phyloP scores from a whole-genome alignment of 306 rosid genomes.

The Carpinus viminea region DNA sequence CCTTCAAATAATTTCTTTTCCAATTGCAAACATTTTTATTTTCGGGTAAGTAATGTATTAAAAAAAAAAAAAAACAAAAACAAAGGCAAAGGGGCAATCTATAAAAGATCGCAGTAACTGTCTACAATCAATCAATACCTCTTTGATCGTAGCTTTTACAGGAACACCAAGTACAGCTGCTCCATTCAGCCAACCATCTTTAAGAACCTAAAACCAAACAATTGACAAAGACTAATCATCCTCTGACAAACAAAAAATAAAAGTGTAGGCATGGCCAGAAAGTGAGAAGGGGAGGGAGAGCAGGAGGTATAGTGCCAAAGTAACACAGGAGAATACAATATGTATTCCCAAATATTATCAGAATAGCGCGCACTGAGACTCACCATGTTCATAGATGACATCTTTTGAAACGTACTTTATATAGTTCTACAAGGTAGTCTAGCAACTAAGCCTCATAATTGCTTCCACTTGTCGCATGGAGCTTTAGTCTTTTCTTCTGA shows the following conservation, averaged over 20 bases:
- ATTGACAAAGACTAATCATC: conserved; percentile 24
- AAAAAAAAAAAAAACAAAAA: too few species aligned
- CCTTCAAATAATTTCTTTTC: neutral
- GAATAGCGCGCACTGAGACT: neutral
- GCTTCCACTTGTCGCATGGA: neutral
- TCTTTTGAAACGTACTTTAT: neutral
- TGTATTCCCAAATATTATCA: neutral
- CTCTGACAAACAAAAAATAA: neutral
- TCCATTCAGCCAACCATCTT: conserved; percentile 77
- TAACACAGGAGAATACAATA: neutral
- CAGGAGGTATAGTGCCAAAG: neutral
- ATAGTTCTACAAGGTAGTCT: neutral
- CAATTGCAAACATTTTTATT: neutral
- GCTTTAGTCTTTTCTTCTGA: neutral
- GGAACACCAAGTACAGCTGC: conserved; percentile 98
- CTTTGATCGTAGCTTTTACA: conserved; percentile 92
- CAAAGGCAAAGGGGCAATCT: neutral
- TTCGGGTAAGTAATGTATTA: neutral
- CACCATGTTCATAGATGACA: neutral
- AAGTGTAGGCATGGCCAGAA: neutral
- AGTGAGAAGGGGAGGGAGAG: neutral
- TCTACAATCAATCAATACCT: conserved; percentile 49
- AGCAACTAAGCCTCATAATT: neutral
- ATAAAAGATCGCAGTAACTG: neutral
- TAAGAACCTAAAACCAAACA: conserved; percentile 65